A percentile compares a stretch with the other conserved stretches of the same genome.
phyloP scores from a whole-genome alignment of 768 basidiomycete genomes.

The Serendipita indica region DNA sequence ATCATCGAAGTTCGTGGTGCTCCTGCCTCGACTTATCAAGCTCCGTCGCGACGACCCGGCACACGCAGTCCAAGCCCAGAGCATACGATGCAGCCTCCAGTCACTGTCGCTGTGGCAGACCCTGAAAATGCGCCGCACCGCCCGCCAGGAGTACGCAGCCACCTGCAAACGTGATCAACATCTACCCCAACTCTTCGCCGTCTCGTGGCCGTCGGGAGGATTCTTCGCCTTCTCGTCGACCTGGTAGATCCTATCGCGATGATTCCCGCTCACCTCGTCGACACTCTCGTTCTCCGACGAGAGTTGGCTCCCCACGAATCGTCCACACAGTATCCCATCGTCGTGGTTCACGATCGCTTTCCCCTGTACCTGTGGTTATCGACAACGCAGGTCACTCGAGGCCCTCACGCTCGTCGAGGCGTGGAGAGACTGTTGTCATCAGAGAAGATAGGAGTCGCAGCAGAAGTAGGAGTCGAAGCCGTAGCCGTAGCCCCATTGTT shows the following conservation, averaged over 20 bases:
- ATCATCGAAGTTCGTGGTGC: conserved; percentile 2
- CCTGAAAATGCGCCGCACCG: not conserved
- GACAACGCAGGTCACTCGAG: not conserved
- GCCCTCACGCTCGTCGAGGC: not conserved
- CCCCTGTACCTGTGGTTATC: not conserved
- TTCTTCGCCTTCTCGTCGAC: too few relatives aligned
- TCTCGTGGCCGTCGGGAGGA: not conserved
- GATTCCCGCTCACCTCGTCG: too few relatives aligned
- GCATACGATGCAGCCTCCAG: not conserved
- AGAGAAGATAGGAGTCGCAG: not conserved
- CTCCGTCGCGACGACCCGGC: not conserved
- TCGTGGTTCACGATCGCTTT: not conserved
- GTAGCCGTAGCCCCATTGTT: not conserved
- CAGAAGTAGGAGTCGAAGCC: not conserved
- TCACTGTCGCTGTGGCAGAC: not conserved
- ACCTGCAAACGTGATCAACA: not conserved
- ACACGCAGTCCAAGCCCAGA: not conserved
- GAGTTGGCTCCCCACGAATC: not conserved
- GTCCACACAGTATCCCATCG: not conserved
- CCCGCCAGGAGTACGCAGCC: not conserved
- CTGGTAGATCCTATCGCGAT: too few relatives aligned
- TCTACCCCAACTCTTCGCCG: not conserved
- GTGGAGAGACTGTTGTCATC: not conserved
- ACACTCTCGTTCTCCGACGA: not conserved
- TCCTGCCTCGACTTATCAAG: not conserved